Evolutionary conservation across 129 eudicot species (phyloP).

Genomic region (Pulicaria dysenterica): DNA sequence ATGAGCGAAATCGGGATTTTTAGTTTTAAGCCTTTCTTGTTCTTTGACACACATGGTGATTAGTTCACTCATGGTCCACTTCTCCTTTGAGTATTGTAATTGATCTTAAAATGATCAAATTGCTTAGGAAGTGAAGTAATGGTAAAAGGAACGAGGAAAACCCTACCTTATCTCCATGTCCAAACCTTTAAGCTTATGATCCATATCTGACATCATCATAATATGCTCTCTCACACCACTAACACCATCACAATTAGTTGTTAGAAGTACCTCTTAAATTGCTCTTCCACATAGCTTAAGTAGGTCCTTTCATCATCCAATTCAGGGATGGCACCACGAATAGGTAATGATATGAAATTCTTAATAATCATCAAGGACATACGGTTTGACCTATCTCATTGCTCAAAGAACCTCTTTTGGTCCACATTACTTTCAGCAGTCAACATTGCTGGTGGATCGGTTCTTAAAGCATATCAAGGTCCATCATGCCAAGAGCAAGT

Average conservation of each 20-base stretch:
- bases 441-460: too few relatives aligned
- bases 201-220: slow-evolving; percentile 10
- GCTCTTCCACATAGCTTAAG: background rate
- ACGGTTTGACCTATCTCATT: too few relatives aligned
- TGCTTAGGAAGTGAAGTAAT: background rate
- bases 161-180: background rate
- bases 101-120: background rate
- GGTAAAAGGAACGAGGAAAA: background rate
- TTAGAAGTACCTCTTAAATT: background rate
- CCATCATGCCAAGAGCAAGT: background rate
- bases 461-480: background rate
- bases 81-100: background rate
- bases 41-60: background rate
- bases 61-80: background rate
- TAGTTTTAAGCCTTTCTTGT: background rate
- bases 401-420: too few relatives aligned
- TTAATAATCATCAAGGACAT: too few relatives aligned
- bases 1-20: background rate
- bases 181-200: background rate
- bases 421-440: too few relatives aligned
- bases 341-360: too few relatives aligned
- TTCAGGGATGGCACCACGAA: background rate
- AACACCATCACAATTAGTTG: background rate
- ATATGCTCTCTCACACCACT: background rate
- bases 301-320: background rate